Percentiles rank a stretch among this genome's conserved stretches.
These are phyloP conservation scores for Alternaria consortialis DNA, from an alignment of 2,329 filamentous ascomycete species.

Conservation along the genomic window DNA sequence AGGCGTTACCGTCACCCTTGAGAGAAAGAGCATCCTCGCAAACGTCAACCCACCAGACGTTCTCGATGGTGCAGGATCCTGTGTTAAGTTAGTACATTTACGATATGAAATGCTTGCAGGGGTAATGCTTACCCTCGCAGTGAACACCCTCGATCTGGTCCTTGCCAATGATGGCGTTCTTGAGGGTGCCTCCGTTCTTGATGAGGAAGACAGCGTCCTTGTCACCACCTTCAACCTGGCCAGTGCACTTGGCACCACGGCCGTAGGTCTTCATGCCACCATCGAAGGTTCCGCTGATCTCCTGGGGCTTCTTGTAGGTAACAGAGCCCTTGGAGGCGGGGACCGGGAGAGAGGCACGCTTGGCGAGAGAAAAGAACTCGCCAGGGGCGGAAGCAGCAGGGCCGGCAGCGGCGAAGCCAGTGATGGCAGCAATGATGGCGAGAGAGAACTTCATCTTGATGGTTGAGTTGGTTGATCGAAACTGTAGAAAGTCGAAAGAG, in stretches of 20 bases:
- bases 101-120: neutral
- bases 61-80: conserved; percentile 39
- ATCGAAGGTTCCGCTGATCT: conserved; percentile 41
- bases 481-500: conserved; percentile 24
- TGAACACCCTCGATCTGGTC: conserved; percentile 54
- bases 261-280: conserved; percentile 48
- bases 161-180: conserved; percentile 65
- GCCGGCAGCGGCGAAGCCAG: conserved; percentile 41
- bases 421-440: conserved; percentile 34
- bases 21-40: conserved; percentile 53
- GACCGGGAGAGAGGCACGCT: conserved; percentile 43
- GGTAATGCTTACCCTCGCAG: conserved; percentile 41
- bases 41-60: conserved; percentile 53
- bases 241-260: conserved; percentile 51
- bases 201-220: conserved; percentile 63
- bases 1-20: conserved; percentile 49
- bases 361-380: conserved; percentile 38
- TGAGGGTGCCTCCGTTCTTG: conserved; percentile 60
- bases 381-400: conserved; percentile 34
- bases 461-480: conserved; percentile 18
- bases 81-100: conserved; percentile 36
- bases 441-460: conserved; percentile 48
- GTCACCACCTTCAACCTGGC: conserved; percentile 56
- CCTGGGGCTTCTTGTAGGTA: conserved; percentile 36
- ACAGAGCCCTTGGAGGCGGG: conserved; percentile 46